phyloP scores from a whole-genome alignment of 2,329 filamentous ascomycete species.

The Pezicula carpinea region DNA sequence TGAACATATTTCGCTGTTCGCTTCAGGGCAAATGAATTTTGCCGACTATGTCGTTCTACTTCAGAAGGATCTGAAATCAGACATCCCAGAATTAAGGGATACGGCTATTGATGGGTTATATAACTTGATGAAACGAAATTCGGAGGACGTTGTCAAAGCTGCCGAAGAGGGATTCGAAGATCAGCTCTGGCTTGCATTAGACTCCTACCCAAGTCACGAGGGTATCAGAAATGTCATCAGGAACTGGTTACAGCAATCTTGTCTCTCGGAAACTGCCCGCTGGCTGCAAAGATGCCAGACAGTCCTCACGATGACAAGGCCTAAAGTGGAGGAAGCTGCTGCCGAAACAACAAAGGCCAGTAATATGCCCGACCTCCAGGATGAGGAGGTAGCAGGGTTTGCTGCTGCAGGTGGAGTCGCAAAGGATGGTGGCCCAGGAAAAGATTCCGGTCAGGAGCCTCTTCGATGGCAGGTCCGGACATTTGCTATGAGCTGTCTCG shows the following conservation, averaged over 20 bases:
- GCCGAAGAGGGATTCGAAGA: conserved; percentile 80
- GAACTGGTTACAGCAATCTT: conserved; percentile 92
- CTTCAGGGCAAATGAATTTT: conserved; percentile 82
- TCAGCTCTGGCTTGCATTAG: conserved; percentile 84
- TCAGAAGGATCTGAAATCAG: conserved; percentile 71
- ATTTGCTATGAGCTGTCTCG: conserved; percentile 86
- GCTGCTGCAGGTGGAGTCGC: conserved; percentile 62
- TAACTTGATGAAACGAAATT: conserved; percentile 91
- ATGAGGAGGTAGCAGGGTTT: conserved; percentile 96
- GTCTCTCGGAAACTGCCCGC: conserved; percentile 68
- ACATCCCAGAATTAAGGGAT: conserved; percentile 65
- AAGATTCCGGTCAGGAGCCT: conserved; percentile 70
- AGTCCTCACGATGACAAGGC: conserved; percentile 81
- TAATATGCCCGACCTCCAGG: conserved; percentile 73
- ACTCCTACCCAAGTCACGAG: conserved; percentile 69
- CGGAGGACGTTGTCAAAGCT: conserved; percentile 72
- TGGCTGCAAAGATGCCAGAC: conserved; percentile 89
- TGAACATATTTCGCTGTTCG: conserved; percentile 89
- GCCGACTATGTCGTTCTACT: conserved; percentile 76
- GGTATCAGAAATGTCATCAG: conserved; percentile 82
- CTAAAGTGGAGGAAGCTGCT: conserved; percentile 51
- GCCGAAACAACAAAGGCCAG: conserved; percentile 41
- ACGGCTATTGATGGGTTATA: conserved; percentile 84
- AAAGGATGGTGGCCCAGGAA: conserved; percentile 51
- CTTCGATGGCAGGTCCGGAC: conserved; percentile 93